A percentile compares a stretch with the other conserved stretches of the same genome.
phyloP scores from a whole-genome alignment of 805 yeast species.

The Soucietia sequanensis region DNA sequence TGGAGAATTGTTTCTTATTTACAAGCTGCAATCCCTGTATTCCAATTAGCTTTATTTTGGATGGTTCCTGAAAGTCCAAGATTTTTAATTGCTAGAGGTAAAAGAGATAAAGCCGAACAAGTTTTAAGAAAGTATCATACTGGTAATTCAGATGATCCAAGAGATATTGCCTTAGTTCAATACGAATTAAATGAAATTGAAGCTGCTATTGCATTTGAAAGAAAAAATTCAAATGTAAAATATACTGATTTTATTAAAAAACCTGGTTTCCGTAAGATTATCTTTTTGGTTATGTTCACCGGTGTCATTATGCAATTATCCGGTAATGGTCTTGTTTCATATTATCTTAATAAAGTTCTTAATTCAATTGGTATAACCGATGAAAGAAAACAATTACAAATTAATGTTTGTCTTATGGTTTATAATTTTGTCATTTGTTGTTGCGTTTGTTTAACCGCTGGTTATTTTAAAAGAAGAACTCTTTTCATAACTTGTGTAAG shows the following conservation, averaged over 20 bases:
- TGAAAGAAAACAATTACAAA: conserved; percentile 42
- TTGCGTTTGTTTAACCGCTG: conserved; percentile 14
- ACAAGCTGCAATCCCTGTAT: conserved; percentile 47
- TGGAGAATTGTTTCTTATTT: conserved; percentile 58
- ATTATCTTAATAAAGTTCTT: conserved; percentile 50
- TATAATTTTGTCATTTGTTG: conserved; percentile 39
- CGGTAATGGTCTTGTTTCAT: conserved; percentile 53
- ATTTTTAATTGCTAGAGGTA: conserved; percentile 40
- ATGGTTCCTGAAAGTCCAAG: conserved; percentile 52
- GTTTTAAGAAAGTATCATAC: conserved; percentile 42
- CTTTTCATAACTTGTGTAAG: conserved; percentile 17
- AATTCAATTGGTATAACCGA: conserved; percentile 52
- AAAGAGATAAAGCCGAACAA: conserved; percentile 41
- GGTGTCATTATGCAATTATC: conserved; percentile 44
- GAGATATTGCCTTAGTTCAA: conserved; percentile 25
- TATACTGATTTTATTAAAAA: conserved; percentile 40
- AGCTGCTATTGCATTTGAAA: conserved; percentile 41
- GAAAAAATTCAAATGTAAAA: conserved; percentile 24
- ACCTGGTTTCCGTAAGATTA: conserved; percentile 41
- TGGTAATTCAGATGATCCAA: conserved; percentile 33
- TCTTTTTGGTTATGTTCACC: conserved; percentile 31
- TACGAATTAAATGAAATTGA: conserved; percentile 41
- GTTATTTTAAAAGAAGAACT: conserved; percentile 27
- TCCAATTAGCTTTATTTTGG: conserved; percentile 36
- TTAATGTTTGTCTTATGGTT: conserved; percentile 51